Evolutionary conservation across 352 stramenopile genomes (phyloP), one percentile per base, ranked within the genome.

Genomic region (Phytophthora pluvialis): DNA sequence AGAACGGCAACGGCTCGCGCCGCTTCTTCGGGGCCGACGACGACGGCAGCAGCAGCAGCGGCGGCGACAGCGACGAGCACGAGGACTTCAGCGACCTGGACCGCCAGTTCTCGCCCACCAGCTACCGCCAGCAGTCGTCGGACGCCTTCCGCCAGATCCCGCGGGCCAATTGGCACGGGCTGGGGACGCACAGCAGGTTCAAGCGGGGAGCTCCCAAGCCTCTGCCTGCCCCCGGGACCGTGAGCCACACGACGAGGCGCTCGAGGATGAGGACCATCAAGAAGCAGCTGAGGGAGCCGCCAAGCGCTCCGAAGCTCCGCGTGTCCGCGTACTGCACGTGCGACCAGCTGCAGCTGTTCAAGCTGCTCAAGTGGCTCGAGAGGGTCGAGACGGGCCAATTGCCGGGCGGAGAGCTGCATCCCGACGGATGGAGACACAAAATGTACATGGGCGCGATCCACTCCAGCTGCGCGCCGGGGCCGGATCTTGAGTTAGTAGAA

Each of bases 361-460:
- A 94, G 71, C 64, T 94, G 62, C 75, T 95, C 57, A 94, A 95
- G 55, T 95, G 87, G 87, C 82, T 95, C 46, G 83, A 95, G 54
- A 67, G 85, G 42, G 72, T 91, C 21, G 85, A 93, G 60, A 93
- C 82, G 3, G 84, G 83, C 2, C 84, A 94, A 67, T 53, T 94
- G 10, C 84, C 84, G 0, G 84, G 86, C 7, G 84, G 85, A 36
- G 86, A 95, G 47, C 69, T 95, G 18, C 89, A 91, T 60, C 80
- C 83, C 1, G 77, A 93, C 50, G 86, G 86, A 15, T 95, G 86
- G 86, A 79, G 46, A 40, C 81, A 92, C 75, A 91, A 93, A 59
- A 93, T 95, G 85, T 91, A 93, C 74, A 92, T 95, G 84, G 86
- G 86, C 29, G 86, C 80, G 33, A 91, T 95, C 53, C 86, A 95